Conservation (phyloP, 1,139 yeast genomes). For the Candida freyschussii region DNA sequence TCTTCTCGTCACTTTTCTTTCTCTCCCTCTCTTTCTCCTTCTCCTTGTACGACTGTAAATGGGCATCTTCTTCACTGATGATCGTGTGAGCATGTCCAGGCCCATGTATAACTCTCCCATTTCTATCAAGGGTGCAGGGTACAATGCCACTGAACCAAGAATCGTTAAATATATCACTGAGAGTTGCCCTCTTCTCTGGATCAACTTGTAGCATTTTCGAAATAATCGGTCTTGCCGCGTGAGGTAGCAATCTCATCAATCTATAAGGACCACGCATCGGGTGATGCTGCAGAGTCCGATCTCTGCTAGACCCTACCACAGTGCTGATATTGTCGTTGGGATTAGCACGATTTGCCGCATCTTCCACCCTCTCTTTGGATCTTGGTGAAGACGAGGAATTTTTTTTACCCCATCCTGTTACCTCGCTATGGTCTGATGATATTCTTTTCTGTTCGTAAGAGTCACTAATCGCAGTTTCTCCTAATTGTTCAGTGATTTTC, state of each 20-base stretch:
- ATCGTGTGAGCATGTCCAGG: constrained; percentile 55
- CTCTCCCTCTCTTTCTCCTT: constrained; percentile 5
- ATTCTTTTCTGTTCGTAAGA: background rate
- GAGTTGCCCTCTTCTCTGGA: constrained; percentile 61
- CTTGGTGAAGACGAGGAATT: background rate
- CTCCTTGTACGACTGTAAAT: constrained; percentile 37
- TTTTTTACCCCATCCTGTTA: too few species aligned
- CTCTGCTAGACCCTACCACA: constrained; percentile 1
- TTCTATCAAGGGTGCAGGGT: constrained; percentile 39
- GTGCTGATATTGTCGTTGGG: background rate
- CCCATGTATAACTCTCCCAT: constrained; percentile 41
- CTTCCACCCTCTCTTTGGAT: background rate
- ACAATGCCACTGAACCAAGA: constrained; percentile 67
- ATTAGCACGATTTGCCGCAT: background rate
- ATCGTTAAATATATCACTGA: constrained; percentile 63
- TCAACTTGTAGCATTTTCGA: constrained; percentile 69
- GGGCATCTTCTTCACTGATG: constrained; percentile 45
- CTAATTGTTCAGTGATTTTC: constrained; percentile 13
- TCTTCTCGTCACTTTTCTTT: too few species aligned
- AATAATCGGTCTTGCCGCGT: constrained; percentile 75
- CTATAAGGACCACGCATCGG: constrained; percentile 74
- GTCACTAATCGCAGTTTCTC: too few species aligned
- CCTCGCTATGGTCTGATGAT: background rate
- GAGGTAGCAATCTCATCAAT: constrained; percentile 79
- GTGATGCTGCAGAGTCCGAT: constrained; percentile 3